phyloP scores from a whole-genome alignment of 306 rosid species.

The Quercus berberidifolia region DNA sequence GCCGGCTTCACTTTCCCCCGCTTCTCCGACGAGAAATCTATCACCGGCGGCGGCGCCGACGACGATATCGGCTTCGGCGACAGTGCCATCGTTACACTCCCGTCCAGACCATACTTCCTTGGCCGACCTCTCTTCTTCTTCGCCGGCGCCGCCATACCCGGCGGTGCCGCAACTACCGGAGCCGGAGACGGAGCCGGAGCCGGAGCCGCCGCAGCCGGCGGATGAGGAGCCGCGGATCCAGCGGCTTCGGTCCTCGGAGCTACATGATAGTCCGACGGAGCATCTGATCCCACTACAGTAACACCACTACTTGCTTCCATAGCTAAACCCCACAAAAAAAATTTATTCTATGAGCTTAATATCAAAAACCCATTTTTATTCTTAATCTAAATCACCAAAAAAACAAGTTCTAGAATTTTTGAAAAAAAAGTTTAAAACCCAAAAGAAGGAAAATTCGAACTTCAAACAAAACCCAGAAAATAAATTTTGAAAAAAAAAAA shows the following conservation, averaged over 20 bases:
- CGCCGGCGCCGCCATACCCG: constrained; percentile 33
- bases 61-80: constrained; percentile 94
- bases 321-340: constrained; percentile 23
- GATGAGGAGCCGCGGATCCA: constrained; percentile 46
- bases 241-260: constrained; percentile 78
- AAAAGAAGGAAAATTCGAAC: neutral
- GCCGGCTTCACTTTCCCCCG: constrained; percentile 72
- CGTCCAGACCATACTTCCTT: constrained; percentile 88
- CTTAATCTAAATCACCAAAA: constrained; percentile 29
- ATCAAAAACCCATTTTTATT: constrained; percentile 40
- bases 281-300: constrained; percentile 96
- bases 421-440: neutral
- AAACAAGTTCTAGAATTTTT: neutral
- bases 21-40: constrained; percentile 89
- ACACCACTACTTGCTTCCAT: constrained; percentile 94
- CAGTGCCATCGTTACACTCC: constrained; percentile 68
- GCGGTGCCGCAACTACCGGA: constrained; percentile 21
- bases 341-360: constrained; percentile 30
- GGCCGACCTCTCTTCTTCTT: constrained; percentile 98
- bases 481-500: neutral
- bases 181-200: constrained; percentile 28
- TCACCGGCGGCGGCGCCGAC: constrained; percentile 85
- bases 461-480: constrained; percentile 13
- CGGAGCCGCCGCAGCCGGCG: constrained; percentile 19
- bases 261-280: constrained; percentile 89